Evolutionary conservation across 305 asterid species (phyloP), one percentile per base, ranked within the genome.

Genomic region (Solanum hybrid): DNA sequence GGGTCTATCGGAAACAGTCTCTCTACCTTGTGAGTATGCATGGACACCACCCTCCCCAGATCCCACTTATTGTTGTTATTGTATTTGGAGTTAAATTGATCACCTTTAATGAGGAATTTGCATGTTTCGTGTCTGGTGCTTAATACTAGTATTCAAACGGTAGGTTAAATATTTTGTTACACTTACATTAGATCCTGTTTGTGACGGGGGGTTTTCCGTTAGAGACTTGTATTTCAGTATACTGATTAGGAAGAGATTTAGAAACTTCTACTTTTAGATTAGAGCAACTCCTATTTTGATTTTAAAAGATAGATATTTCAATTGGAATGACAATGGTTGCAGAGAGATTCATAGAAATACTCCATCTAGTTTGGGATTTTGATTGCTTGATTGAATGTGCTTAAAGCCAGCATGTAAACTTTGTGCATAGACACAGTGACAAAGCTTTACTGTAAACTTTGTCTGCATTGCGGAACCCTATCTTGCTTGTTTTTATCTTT

Each of bases 1-100:
- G 5, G 10, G 5, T 13, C 10, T 27, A 1, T 3, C 0, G 0
- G 5, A 1, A 72, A 1, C 19, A 27, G 0, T 2, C 35, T 12
- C 5, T 27, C 19, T 27, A 27, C 35, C 35, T 12, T 72, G 34
- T 32, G 34, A 32, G 19, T 72, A 29, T 27, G 36, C 36, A 1
- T 1, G 17, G 22, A 6, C 10, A 72, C 78, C 10, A 72, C 78
- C 5, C n/a, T 72, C 35, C 9, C 36, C 36, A 6, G n/a, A 72
- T 3, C 36, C 36, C 22, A 72, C 19, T 27, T 27, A 7, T 27
- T 13, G 22, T 13, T 72, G 5, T 13, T 27, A 6, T 72, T 2
- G 5, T 29, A 40, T 81, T 79, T 79, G 56, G 60, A 79, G 34
- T 37, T 29, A 6, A 37, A 3, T 37, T 79, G 7, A 37, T 37